phyloP scores from a whole-genome alignment of 495 filamentous ascomycete genomes.

The Hypoxylon lienhwacheense region DNA sequence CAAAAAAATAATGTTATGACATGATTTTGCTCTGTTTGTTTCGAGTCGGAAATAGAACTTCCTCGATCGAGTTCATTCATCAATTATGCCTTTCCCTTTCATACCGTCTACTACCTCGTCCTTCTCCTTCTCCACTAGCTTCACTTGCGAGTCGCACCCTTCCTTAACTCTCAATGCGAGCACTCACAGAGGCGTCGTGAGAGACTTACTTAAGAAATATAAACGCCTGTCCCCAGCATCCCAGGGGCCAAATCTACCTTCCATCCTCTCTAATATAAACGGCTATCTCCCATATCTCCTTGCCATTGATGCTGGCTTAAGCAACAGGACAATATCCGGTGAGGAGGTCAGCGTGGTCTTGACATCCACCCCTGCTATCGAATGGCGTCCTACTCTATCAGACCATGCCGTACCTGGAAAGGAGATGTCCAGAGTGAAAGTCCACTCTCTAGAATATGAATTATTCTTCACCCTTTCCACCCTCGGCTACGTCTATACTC shows the following conservation, averaged over 20 bases:
- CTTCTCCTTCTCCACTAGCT: slow-evolving; percentile 72
- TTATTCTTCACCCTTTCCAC: slow-evolving; percentile 76
- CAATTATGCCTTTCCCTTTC: slow-evolving; percentile 84
- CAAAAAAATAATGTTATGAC: too few species aligned
- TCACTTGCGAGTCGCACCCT: slow-evolving; percentile 73
- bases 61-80: not conserved
- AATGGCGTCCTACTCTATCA: slow-evolving; percentile 84
- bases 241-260: slow-evolving; percentile 65
- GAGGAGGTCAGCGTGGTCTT: slow-evolving; percentile 66
- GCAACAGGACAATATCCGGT: slow-evolving; percentile 49
- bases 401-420: slow-evolving; percentile 56
- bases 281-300: slow-evolving; percentile 80
- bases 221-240: slow-evolving; percentile 72
- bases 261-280: slow-evolving; percentile 66
- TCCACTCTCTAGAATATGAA: slow-evolving; percentile 81
- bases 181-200: slow-evolving; percentile 74
- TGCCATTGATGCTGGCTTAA: slow-evolving; percentile 70
- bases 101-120: slow-evolving; percentile 80
- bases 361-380: slow-evolving; percentile 54
- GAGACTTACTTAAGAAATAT: slow-evolving; percentile 75
- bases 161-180: slow-evolving; percentile 77
- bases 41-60: not conserved
- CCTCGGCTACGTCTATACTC: slow-evolving; percentile 69
- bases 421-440: slow-evolving; percentile 61
- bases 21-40: not conserved